Base-by-base conservation (phyloP, 352 stramenopile genomes). In the Blastocystis sp. region DNA sequence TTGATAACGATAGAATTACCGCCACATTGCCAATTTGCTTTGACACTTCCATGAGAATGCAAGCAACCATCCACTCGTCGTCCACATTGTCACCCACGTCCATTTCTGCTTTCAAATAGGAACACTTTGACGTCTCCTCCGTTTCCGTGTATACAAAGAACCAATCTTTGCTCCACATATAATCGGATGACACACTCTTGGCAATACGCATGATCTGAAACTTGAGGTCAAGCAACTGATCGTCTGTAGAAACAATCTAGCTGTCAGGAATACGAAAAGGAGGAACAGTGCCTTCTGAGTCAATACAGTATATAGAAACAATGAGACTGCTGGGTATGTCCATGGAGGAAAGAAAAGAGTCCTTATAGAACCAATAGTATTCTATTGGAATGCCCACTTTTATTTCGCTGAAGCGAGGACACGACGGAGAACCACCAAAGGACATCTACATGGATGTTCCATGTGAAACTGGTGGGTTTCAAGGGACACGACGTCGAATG, bases 61-160 rank as follows among this genome's bases (percentile, higher is more conserved):
- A 61, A 4, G 67, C 67, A 27, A 78, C 53, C 4, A 61, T 24
- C 67, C 67, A 78, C 49, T 78, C 67, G 32, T 78, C 67, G 27
- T 78, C 67, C 7, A 78, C 34, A 44, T 14, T 40, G 34, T 78
- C 67, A 11, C 44, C 67, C 24, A 78, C 67, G 32, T 78, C 46
- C 44, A 56, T 78, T 18, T 78, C 67, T 57, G 34, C 67, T 7
- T 32, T 16, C 67, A 78, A 78, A 78, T 78, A 78, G 36, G n/a
- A 63, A 24, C 18, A 32, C n/a, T 14, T 61, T 61, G 67, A 36
- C 34, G 44, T 57, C 14, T 61, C 32, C 3, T 57, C 24, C 8
- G 49, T 27, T 24, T 42, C 44, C 4, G 49, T 78, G 9, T 27
- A 11, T 16, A 78, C 36, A 78, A 44, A 78, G 34, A 78, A 78